Evolutionary conservation across 2,329 filamentous ascomycete genomes (phyloP).

Genomic region (Microcera coccophila): DNA sequence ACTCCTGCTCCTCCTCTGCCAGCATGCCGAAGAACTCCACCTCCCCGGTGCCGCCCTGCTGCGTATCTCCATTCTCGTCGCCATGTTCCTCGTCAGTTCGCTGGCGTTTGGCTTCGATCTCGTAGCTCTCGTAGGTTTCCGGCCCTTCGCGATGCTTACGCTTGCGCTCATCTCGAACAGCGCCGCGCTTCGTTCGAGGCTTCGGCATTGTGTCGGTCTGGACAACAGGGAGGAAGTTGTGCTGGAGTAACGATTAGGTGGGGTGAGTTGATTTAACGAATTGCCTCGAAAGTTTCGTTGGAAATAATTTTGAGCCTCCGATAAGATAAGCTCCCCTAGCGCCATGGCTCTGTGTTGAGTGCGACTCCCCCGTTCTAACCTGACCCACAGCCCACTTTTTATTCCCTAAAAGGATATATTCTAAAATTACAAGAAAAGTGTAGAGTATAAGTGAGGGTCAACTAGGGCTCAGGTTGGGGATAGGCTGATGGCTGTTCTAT

Average conservation of each 20-base stretch:
- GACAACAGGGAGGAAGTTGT: no score
- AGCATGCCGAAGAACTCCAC: slow-evolving; percentile 89
- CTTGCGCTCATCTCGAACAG: slow-evolving; percentile 39
- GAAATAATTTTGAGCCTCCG: neutral
- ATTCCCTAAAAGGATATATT: no score
- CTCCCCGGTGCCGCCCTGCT: slow-evolving; percentile 41
- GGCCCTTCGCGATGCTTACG: slow-evolving; percentile 35
- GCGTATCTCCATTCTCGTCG: slow-evolving; percentile 20
- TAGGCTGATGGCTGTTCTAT: no score
- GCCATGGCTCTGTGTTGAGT: no score
- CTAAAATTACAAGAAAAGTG: no score
- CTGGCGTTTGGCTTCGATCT: slow-evolving; percentile 24
- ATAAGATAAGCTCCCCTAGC: slow-evolving; percentile 1
- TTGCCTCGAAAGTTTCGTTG: neutral
- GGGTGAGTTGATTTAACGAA: no score
- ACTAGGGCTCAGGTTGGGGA: no score
- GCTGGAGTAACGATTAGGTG: no score
- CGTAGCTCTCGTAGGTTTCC: slow-evolving; percentile 16
- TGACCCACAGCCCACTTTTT: no score
- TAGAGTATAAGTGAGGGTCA: no score
- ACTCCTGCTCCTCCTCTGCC: slow-evolving; percentile 89
- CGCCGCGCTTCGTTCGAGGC: slow-evolving; percentile 41
- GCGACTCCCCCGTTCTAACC: no score
- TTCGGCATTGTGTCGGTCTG: slow-evolving; percentile 36
- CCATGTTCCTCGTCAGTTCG: slow-evolving; percentile 14